Evolutionary conservation across 1,284 basidiomycete species (phyloP), one percentile per base, ranked within the genome.

Genomic region (Moesziomyces antarcticus): DNA sequence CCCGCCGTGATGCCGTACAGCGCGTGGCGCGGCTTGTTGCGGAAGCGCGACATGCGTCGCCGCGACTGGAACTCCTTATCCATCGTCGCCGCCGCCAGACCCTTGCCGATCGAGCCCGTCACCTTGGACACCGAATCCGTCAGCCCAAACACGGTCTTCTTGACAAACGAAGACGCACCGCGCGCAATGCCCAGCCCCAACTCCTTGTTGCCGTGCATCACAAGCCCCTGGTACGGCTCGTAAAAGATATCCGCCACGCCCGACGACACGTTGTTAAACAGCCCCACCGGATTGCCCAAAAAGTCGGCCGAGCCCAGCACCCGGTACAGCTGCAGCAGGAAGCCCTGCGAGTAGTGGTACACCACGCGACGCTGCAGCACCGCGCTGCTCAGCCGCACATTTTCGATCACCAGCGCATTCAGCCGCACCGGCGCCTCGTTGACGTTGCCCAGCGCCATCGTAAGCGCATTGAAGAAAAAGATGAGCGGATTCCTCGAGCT

Each of bases 211-310:
- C 97, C 97, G 81, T 97, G 94, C 90, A 97, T 93, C 58, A 99
- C 92, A 37, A 96, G 92, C 40, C 96, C 96, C 70, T 97, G 92
- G 87, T 96, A 98, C 25, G 97, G 97, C 85, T 98, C 97, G 81
- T 99, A 98, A 87, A 99, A 99, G 76, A 99, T 95, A 84, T 99
- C 97, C 49, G 93, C 92, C 9, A 99, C 93, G n/a, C 97, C 97
- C 24, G 94, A 97, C 82, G 93, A 96, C 82, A 99, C 95, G 81
- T 98, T 99, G 69, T 93, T 97, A 87, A 99, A 99, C 53, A 99
- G 87, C 14, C 96, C 96, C 30, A 98, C 94, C 6, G 96, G 96
- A 90, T 86, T 86, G 25, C 85, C 75, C 41, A 89, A 79, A 86
- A 99, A 97, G 85, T 99, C 96, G 0, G 96, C 95, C 4, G 94